Evolutionary conservation across 306 rosid genomes (phyloP).

Genomic region (Mimosa pudica): DNA sequence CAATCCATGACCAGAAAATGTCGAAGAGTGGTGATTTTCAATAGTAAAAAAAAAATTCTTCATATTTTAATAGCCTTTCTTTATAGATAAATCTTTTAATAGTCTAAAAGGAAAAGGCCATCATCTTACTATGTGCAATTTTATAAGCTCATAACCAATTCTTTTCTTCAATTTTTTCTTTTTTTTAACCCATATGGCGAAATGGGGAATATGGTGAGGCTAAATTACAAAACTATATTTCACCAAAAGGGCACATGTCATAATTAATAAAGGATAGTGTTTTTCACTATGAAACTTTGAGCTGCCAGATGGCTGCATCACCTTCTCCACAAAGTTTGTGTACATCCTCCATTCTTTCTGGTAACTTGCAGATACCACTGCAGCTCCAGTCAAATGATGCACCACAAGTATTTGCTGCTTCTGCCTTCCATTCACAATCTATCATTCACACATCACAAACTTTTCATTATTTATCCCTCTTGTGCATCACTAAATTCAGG

Average conservation of each 20-base stretch:
- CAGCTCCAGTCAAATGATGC: slow-evolving; percentile 72
- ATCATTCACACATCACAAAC: slow-evolving; percentile 3
- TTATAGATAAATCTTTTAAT: no score
- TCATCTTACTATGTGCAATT: not conserved
- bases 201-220: not conserved
- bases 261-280: not conserved
- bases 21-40: not conserved
- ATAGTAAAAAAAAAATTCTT: not conserved
- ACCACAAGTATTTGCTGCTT: slow-evolving; percentile 49
- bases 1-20: not conserved
- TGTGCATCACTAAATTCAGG: not conserved
- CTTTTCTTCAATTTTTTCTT: not conserved
- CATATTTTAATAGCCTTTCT: not conserved
- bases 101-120: not conserved
- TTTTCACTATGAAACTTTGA: not conserved
- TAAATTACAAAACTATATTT: not conserved
- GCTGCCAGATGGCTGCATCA: slow-evolving; percentile 21
- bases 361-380: slow-evolving; percentile 63
- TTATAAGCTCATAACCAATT: not conserved
- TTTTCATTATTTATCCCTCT: not conserved
- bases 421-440: slow-evolving; percentile 64
- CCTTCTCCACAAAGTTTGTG: slow-evolving; percentile 62
- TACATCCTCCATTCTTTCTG: slow-evolving; percentile 53
- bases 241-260: not conserved
- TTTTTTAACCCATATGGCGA: not conserved